Percentiles rank a stretch among this genome's conserved stretches.
phyloP scores from a whole-genome alignment of 2,329 filamentous ascomycete species.

The Ophiostoma sp. region DNA sequence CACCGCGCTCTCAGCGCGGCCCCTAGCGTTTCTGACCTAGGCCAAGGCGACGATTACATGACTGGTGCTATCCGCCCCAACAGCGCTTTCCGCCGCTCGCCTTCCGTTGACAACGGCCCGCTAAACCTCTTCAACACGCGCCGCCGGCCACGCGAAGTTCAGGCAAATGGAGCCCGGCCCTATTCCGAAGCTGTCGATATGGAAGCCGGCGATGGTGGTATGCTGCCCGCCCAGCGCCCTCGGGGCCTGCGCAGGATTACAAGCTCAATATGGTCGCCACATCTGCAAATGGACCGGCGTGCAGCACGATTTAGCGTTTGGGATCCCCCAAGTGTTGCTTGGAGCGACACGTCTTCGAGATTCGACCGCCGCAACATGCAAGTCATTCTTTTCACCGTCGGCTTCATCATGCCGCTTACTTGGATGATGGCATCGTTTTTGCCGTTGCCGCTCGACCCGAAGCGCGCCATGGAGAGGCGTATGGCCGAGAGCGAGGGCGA shows the following conservation, averaged over 20 bases:
- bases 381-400: conserved; percentile 66
- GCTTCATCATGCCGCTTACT: conserved; percentile 71
- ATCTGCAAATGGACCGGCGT: conserved; percentile 59
- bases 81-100: conserved; percentile 43
- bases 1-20: conserved; percentile 47
- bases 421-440: conserved; percentile 77
- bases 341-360: conserved; percentile 51
- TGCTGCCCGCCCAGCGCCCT: conserved; percentile 30
- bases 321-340: conserved; percentile 67
- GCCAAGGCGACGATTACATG: conserved; percentile 14
- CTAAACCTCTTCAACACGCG: conserved; percentile 43
- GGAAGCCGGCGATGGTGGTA: conserved; percentile 35
- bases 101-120: conserved; percentile 47
- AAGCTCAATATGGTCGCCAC: conserved; percentile 67
- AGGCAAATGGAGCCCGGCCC: conserved; percentile 23
- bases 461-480: conserved; percentile 46
- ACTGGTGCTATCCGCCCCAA: conserved; percentile 41
- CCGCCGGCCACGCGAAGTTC: conserved; percentile 40
- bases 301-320: conserved; percentile 58
- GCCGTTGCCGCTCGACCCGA: conserved; percentile 59
- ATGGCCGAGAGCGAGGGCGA: conserved; percentile 37
- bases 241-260: conserved; percentile 43
- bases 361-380: conserved; percentile 67
- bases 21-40: conserved; percentile 38
- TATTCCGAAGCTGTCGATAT: conserved; percentile 36